Base-by-base conservation (phyloP, 2,329 filamentous ascomycete species). In the Raffaelea albimanens region DNA sequence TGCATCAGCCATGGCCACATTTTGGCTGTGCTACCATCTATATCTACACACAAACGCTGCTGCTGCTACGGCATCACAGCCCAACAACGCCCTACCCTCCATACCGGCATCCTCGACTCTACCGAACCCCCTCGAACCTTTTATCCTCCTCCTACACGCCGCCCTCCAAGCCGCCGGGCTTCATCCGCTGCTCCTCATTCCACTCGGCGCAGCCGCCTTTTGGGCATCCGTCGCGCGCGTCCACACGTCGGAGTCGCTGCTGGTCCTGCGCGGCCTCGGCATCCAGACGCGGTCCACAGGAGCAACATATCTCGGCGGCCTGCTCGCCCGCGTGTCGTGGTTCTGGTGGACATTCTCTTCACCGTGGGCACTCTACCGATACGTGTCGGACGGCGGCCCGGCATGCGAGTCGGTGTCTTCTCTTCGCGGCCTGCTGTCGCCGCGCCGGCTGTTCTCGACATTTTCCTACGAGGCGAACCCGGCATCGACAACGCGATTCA, bases 191-290 rank as follows among this genome's bases (percentile, higher is more conserved):
- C 3, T 54, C 3, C 63, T 73, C 5, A 48, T 72, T 0, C 66
- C 70, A 0, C 52, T 58, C 2, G 64, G 65, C 9, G 43, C 61
- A 2, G 55, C 52, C 0, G 59, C 67, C 2, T 58, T 75, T 9
- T 77, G 72, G 59, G 51, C 67, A 3, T 62, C 73, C 5, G 62
- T 73, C 14, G 62, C 64, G 8, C 69, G 72, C 38, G 62, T 73
- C 16, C 72, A 76, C 60, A 65, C 69, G 66, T 80, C 87, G 61
- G 93, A 98, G 71, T 89, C 86, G 7, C 74, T 98, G 7, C 79
- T 96, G 2, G 86, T 96, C 4, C 80, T 98, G 55, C 80, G 88
- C 20, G 88, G 90, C 0, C 73, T 98, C 14, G 93, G 93, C 8
- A 83, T 98, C 45, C 93, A 98, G 69, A 96, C 88, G 3, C 83